A percentile compares a stretch with the other conserved stretches of the same genome.
These are phyloP conservation scores for Panicum hallii DNA, from an alignment of 202 grass and related monocot species.

Conservation along the genomic window DNA sequence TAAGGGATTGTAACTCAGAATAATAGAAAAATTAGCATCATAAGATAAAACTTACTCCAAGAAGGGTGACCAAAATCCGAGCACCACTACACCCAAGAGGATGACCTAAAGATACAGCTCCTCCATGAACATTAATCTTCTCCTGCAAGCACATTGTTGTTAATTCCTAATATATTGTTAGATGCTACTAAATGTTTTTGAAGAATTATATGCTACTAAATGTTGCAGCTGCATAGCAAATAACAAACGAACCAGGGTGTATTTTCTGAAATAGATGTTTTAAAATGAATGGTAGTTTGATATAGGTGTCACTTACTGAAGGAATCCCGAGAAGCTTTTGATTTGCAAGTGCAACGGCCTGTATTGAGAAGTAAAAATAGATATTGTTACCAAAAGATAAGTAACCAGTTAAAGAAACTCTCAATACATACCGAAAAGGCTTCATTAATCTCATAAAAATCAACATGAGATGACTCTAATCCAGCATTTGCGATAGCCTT, in stretches of 20 bases:
- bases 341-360: slow-evolving; percentile 97
- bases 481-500: slow-evolving; percentile 80
- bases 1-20: background rate
- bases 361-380: slow-evolving; percentile 37
- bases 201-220: background rate
- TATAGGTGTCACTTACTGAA: slow-evolving; percentile 57
- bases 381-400: slow-evolving; percentile 4
- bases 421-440: slow-evolving; percentile 72
- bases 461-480: slow-evolving; percentile 75
- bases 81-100: slow-evolving; percentile 95
- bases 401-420: background rate
- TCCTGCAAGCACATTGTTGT: slow-evolving; percentile 56
- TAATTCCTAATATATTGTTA: background rate
- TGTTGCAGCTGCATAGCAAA: background rate
- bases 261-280: slow-evolving; percentile 8
- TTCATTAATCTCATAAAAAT: slow-evolving; percentile 99
- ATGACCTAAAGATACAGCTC: slow-evolving; percentile 87
- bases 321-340: slow-evolving; percentile 89
- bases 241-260: background rate
- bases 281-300: background rate
- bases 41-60: slow-evolving; percentile 49
- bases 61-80: slow-evolving; percentile 82
- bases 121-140: slow-evolving; percentile 92
- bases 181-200: background rate
- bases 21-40: background rate